Conservation (phyloP, 306 rosid species). For the Cicer judaicum region DNA sequence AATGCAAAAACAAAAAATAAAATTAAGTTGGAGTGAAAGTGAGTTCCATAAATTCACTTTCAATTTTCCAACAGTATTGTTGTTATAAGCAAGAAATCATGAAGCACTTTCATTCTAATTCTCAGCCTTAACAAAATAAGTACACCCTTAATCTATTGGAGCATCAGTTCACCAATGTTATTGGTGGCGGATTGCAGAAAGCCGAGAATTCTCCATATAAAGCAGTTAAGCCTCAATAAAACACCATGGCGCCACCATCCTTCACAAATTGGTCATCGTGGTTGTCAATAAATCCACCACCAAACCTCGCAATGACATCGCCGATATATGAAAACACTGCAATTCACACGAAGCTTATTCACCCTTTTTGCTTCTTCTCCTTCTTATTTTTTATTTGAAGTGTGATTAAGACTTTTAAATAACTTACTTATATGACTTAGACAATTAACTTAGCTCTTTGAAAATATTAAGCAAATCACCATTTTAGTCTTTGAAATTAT, state of each 20-base stretch:
- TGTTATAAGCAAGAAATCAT: background rate
- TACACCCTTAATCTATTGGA: constrained; percentile 7
- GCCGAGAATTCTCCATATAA: too few species aligned
- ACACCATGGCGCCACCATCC: too few species aligned
- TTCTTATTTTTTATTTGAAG: background rate
- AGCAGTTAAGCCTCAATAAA: too few species aligned
- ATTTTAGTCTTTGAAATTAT: background rate
- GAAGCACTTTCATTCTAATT: constrained; percentile 24
- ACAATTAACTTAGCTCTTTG: constrained; percentile 5
- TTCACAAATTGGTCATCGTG: too few species aligned
- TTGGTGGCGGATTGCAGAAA: too few species aligned
- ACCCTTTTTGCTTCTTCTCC: background rate
- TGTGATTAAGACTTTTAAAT: background rate
- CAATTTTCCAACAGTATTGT: constrained; percentile 13
- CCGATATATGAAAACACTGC: too few species aligned
- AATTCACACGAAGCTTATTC: background rate
- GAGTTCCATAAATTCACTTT: constrained; percentile 23
- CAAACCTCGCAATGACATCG: too few species aligned
- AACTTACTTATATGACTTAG: constrained; percentile 5
- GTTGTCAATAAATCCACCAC: too few species aligned
- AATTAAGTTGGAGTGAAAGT: constrained; percentile 1
- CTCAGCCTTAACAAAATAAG: background rate
- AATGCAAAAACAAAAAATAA: background rate
- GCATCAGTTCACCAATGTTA: background rate
- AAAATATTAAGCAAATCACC: background rate